These are phyloP conservation scores for Ganoderma lucidum DNA, from an alignment of 1,284 basidiomycete genomes.

Conservation along the genomic window DNA sequence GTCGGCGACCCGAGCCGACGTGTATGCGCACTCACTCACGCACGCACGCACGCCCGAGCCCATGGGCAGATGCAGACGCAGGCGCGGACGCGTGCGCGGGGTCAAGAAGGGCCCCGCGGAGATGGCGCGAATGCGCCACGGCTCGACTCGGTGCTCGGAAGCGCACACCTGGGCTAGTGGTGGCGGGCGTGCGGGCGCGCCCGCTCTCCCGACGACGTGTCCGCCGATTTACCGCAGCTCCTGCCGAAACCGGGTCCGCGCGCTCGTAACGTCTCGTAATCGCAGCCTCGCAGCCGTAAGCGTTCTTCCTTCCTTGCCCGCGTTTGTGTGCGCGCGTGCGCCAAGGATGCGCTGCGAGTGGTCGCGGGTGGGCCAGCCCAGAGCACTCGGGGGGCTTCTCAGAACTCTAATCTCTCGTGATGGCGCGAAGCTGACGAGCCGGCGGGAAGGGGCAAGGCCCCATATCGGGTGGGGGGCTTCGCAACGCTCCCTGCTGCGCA, in stretches of 20 bases:
- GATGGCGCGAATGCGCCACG: neutral
- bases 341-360: neutral
- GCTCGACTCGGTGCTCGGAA: slow-evolving; percentile 7
- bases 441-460: neutral
- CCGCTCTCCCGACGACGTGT: slow-evolving; percentile 3
- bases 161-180: no score
- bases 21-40: no score
- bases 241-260: neutral
- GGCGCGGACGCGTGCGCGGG: no score
- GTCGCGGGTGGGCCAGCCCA: neutral
- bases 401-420: slow-evolving; percentile 7
- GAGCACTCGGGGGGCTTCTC: neutral
- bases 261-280: neutral
- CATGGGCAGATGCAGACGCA: neutral
- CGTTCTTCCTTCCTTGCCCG: neutral
- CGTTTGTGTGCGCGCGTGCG: neutral
- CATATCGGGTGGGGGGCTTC: slow-evolving; percentile 5
- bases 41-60: neutral
- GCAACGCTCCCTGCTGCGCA: neutral
- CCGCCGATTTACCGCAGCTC: slow-evolving; percentile 8
- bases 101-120: neutral
- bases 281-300: neutral
- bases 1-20: neutral
- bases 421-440: neutral
- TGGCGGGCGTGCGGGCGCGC: neutral